Evolutionary conservation across 2,329 filamentous ascomycete genomes (phyloP).

Genomic region (Thelonectria rubi): DNA sequence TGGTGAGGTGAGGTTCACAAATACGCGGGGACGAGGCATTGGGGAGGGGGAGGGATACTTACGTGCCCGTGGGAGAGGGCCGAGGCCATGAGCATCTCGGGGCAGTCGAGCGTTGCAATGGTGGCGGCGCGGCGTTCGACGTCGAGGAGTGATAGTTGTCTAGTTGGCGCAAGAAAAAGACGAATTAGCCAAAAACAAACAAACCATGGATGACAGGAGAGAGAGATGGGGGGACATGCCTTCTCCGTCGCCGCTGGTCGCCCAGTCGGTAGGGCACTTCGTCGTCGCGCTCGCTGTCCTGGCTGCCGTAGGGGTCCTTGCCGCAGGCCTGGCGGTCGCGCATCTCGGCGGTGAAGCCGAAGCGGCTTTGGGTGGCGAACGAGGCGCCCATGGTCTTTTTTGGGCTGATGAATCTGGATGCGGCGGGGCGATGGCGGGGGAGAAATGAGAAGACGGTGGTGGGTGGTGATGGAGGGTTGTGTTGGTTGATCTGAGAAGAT

Average conservation of each 20-base stretch:
- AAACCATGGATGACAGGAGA: neutral
- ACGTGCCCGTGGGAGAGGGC: slow-evolving; percentile 65
- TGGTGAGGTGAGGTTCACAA: slow-evolving; percentile 1
- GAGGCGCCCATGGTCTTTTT: too few relatives aligned
- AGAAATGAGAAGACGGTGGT: too few relatives aligned
- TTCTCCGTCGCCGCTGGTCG: slow-evolving; percentile 26
- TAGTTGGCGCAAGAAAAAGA: neutral
- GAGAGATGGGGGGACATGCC: slow-evolving; percentile 6
- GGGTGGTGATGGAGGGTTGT: too few relatives aligned
- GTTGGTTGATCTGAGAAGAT: too few relatives aligned
- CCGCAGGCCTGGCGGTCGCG: slow-evolving; percentile 68
- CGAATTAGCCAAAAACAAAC: neutral
- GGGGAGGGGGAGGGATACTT: slow-evolving; percentile 36
- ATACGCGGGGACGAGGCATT: neutral
- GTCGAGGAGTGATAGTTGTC: slow-evolving; percentile 53
- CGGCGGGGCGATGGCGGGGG: too few relatives aligned
- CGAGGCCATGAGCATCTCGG: slow-evolving; percentile 68
- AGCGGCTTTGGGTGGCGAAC: slow-evolving; percentile 29
- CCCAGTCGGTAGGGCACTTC: slow-evolving; percentile 29
- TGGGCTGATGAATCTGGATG: too few relatives aligned
- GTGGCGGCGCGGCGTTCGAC: slow-evolving; percentile 59
- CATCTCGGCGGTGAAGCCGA: slow-evolving; percentile 58
- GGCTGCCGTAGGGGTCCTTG: slow-evolving; percentile 59
- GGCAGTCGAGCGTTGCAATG: slow-evolving; percentile 62
- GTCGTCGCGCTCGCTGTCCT: slow-evolving; percentile 39